Evolutionary conservation across 768 basidiomycete species (phyloP).

Genomic region (Gelatoporia subvermispora): DNA sequence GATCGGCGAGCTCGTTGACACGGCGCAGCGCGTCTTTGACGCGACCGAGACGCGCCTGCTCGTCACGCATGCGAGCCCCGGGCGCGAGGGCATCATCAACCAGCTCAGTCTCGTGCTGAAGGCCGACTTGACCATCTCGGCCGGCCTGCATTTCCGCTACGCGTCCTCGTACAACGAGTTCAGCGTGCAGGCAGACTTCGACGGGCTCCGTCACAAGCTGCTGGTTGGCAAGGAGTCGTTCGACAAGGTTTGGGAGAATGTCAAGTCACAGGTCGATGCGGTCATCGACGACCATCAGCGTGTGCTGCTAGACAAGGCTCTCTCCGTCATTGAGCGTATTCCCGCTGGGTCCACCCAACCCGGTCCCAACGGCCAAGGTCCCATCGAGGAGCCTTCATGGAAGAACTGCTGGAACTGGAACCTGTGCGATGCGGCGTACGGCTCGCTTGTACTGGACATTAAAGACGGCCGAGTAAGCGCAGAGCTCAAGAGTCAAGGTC

Average conservation of each 20-base stretch:
- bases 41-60: constrained; percentile 90
- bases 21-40: constrained; percentile 91
- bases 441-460: constrained; percentile 81
- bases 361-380: constrained; percentile 38
- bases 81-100: constrained; percentile 87
- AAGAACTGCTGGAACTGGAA: constrained; percentile 99
- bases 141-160: constrained; percentile 97
- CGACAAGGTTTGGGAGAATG: constrained; percentile 91
- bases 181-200: constrained; percentile 84
- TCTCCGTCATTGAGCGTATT: constrained; percentile 78
- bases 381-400: constrained; percentile 89
- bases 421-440: constrained; percentile 91
- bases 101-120: constrained; percentile 89
- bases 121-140: constrained; percentile 90
- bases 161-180: constrained; percentile 96
- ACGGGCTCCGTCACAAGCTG: constrained; percentile 82
- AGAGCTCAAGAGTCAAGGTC: constrained; percentile 90
- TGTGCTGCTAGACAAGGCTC: constrained; percentile 81
- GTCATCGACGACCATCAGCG: constrained; percentile 91
- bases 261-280: constrained; percentile 84
- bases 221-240: constrained; percentile 73
- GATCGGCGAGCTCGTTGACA: constrained; percentile 97
- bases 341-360: constrained; percentile 50
- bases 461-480: constrained; percentile 90
- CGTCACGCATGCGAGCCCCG: constrained; percentile 87